These are phyloP conservation scores for Senecio squalidus DNA, from an alignment of 140 eudicot genomes.

Conservation along the genomic window DNA sequence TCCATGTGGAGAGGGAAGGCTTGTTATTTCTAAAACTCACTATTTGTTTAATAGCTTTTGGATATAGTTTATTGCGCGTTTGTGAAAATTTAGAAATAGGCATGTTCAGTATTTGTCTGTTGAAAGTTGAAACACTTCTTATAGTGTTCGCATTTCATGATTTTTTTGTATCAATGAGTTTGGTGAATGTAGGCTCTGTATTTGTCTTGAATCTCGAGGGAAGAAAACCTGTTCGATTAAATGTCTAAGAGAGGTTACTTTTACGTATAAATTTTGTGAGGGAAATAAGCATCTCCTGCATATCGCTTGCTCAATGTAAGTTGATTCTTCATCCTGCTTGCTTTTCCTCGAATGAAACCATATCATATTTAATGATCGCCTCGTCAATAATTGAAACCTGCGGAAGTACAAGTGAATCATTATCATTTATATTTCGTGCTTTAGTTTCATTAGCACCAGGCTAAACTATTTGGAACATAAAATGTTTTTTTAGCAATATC, in stretches of 20 bases:
- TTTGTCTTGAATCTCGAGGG: slow-evolving; percentile 3
- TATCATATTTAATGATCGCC: no score
- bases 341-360: background rate
- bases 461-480: no score
- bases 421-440: no score
- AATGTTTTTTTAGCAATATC: background rate
- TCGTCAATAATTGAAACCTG: no score
- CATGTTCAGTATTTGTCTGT: background rate
- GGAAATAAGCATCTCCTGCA: slow-evolving; percentile 44
- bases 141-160: background rate
- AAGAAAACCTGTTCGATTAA: slow-evolving; percentile 1
- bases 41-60: no score
- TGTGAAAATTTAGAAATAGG: background rate
- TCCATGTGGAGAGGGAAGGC: no score
- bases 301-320: slow-evolving; percentile 62
- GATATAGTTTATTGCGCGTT: background rate
- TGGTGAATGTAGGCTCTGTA: background rate
- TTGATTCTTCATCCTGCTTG: background rate
- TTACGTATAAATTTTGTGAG: background rate
- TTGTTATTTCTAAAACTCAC: no score
- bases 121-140: slow-evolving; percentile 7
- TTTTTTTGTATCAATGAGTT: background rate
- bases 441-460: no score
- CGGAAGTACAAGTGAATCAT: no score
- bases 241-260: slow-evolving; percentile 15